Evolutionary conservation across 192 early-diverging fungal species (phyloP).

Genomic region (Gigaspora rosea): DNA sequence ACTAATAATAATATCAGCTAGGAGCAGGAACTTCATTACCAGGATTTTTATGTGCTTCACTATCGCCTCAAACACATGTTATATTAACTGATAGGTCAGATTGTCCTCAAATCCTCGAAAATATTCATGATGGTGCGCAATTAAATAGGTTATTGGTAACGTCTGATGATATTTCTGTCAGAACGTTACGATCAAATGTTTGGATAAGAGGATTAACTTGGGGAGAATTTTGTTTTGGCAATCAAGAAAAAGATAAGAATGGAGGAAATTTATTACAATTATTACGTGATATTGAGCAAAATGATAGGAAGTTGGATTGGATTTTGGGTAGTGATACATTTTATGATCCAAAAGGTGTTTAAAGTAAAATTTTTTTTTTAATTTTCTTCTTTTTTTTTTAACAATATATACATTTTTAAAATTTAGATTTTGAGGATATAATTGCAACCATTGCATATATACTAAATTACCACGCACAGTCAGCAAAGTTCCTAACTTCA

Average conservation of each 20-base stretch:
- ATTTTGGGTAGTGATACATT: slow-evolving; percentile 62
- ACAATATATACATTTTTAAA: not conserved
- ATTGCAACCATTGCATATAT: slow-evolving; percentile 62
- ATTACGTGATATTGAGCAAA: slow-evolving; percentile 32
- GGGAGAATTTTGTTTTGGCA: slow-evolving; percentile 42
- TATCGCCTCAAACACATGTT: slow-evolving; percentile 16
- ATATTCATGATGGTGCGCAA: slow-evolving; percentile 37
- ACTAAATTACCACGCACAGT: slow-evolving; percentile 52
- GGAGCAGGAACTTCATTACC: slow-evolving; percentile 70
- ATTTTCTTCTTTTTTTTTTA: not conserved
- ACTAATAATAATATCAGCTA: slow-evolving; percentile 41
- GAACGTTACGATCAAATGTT: slow-evolving; percentile 10
- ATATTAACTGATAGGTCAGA: slow-evolving; percentile 50
- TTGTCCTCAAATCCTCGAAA: slow-evolving; percentile 40
- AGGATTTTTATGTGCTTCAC: slow-evolving; percentile 51
- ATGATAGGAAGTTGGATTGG: slow-evolving; percentile 41
- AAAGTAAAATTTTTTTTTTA: not conserved
- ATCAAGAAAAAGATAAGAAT: not conserved
- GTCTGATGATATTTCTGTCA: not conserved
- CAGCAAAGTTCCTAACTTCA: slow-evolving; percentile 63
- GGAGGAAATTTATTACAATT: slow-evolving; percentile 43
- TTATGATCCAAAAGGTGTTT: slow-evolving; percentile 56
- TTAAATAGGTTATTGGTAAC: slow-evolving; percentile 39
- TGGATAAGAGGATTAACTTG: slow-evolving; percentile 50
- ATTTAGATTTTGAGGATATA: slow-evolving; percentile 66